Base-by-base conservation (phyloP, 78 protist genomes). In the Guillardia theta region DNA sequence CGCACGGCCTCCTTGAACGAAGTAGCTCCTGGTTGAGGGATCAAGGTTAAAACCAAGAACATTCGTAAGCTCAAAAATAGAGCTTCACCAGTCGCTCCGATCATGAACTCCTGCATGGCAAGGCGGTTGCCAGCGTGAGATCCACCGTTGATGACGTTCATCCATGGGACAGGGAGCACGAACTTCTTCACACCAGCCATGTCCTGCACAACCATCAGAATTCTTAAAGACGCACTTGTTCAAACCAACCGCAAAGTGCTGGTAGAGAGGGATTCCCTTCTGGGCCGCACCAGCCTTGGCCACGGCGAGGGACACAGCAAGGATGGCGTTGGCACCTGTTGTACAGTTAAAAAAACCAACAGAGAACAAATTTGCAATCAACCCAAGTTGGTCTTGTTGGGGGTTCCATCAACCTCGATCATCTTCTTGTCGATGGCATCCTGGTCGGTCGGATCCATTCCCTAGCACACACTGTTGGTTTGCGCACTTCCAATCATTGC, bases 271-370 rank as follows among this genome's bases (percentile, higher is more conserved):
- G 0, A 97, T 48, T 9, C 87, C 94, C 97, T 93, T 96, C 50
- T 70, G 88, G 10, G 98, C 98, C 6, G 99, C 99, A 18, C 98
- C 99, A 24, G 99, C 99, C 95, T 97, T 88, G 98, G 96, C 54
- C n/a, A 96, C 97, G 22, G 99, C 99, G 97, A 99, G 95, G 46
- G 99, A 98, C 44, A 97, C 97, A 39, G 97, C 99, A 64, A 98
- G 98, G 95, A 99, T 98, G 50, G 99, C 99, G 94, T 99, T 99
- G 93, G 99, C 99, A 90, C 99, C n/a, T n/a, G n/a, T n/a, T n/a
- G n/a, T n/a, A n/a, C n/a, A n/a, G n/a, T n/a, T n/a, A n/a, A n/a
- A 12, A 21, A 53, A 53, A 53, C 15, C 64, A 53, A 53, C 33
- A 53, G 33, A 53, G 19, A 53, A 53, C 19, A 53, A 53, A 53